Evolutionary conservation across 2,329 filamentous ascomycete species (phyloP).

Genomic region (Huntiella savannae): DNA sequence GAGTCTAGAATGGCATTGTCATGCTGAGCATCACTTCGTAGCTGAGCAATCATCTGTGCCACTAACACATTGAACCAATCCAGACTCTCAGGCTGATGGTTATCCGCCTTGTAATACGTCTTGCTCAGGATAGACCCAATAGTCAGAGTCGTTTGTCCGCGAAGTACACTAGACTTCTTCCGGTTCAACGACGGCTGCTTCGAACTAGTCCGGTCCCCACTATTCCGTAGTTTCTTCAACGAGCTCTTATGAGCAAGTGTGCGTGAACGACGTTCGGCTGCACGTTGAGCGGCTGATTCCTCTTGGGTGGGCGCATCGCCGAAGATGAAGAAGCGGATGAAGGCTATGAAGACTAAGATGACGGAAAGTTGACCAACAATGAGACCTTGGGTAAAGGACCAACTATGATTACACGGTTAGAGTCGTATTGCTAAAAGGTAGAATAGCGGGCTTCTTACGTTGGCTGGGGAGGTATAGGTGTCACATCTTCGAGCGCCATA

Average conservation of each 20-base stretch:
- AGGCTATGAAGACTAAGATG: slow-evolving; percentile 73
- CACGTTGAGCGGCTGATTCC: slow-evolving; percentile 55
- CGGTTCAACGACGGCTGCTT: slow-evolving; percentile 28
- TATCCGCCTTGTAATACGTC: slow-evolving; percentile 92
- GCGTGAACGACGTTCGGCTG: slow-evolving; percentile 52
- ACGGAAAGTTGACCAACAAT: slow-evolving; percentile 86
- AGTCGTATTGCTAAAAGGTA: background rate
- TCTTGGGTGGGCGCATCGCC: slow-evolving; percentile 78
- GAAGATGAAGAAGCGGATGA: slow-evolving; percentile 99
- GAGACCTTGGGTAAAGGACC: slow-evolving; percentile 86
- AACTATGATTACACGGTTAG: slow-evolving; percentile 24
- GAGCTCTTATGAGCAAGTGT: slow-evolving; percentile 61
- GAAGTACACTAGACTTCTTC: slow-evolving; percentile 54
- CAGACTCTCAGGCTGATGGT: slow-evolving; percentile 86
- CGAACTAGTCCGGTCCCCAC: slow-evolving; percentile 12
- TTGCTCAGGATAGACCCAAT: slow-evolving; percentile 91
- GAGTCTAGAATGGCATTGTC: slow-evolving; percentile 79
- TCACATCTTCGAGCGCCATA: slow-evolving; percentile 8
- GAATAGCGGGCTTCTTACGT: slow-evolving; percentile 21
- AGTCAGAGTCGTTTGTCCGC: slow-evolving; percentile 55
- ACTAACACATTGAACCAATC: slow-evolving; percentile 99
- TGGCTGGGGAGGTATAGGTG: slow-evolving; percentile 21
- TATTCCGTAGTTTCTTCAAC: slow-evolving; percentile 40
- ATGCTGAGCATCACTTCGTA: slow-evolving; percentile 77
- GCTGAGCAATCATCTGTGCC: slow-evolving; percentile 89